Conservation (phyloP, 345 rosid genomes). For the Clarkia xantiana region DNA sequence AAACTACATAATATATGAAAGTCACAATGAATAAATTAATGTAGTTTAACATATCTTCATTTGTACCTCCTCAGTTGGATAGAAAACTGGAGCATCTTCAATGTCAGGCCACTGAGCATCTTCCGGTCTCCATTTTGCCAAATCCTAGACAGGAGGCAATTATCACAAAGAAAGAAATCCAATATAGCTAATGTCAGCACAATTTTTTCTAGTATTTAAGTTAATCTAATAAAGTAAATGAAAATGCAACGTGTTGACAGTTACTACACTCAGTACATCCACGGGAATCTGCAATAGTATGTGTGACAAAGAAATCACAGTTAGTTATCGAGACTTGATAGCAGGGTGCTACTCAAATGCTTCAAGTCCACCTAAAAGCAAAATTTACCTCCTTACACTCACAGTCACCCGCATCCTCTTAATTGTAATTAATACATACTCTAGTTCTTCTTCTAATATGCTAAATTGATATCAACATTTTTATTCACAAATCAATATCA, state of each 20-base stretch:
- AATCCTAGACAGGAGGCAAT: slow-evolving; percentile 34
- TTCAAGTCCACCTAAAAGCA: too few relatives aligned
- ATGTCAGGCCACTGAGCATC: slow-evolving; percentile 53
- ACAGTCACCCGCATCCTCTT: slow-evolving; percentile 40
- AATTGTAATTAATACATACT: slow-evolving; percentile 22
- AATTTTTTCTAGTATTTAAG: not conserved
- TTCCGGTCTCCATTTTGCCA: slow-evolving; percentile 76
- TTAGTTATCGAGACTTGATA: too few relatives aligned
- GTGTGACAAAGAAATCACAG: too few relatives aligned
- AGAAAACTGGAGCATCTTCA: slow-evolving; percentile 80
- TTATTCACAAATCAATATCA: too few relatives aligned
- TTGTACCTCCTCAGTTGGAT: slow-evolving; percentile 87
- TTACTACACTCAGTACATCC: slow-evolving; percentile 64
- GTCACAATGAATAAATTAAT: slow-evolving; percentile 10
- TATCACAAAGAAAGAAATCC: slow-evolving; percentile 6
- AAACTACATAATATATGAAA: not conserved
- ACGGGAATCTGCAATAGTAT: slow-evolving; percentile 30
- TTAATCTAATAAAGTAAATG: not conserved
- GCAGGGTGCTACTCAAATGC: too few relatives aligned
- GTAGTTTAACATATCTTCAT: not conserved
- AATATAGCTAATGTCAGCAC: not conserved
- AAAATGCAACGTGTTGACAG: slow-evolving; percentile 71
- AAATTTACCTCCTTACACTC: slow-evolving; percentile 21
- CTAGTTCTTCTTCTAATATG: too few relatives aligned
- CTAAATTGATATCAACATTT: too few relatives aligned